A percentile compares a stretch with the other conserved stretches of the same genome.
phyloP scores from a whole-genome alignment of 192 early-diverging fungal species.

The Linnemannia exigua region DNA sequence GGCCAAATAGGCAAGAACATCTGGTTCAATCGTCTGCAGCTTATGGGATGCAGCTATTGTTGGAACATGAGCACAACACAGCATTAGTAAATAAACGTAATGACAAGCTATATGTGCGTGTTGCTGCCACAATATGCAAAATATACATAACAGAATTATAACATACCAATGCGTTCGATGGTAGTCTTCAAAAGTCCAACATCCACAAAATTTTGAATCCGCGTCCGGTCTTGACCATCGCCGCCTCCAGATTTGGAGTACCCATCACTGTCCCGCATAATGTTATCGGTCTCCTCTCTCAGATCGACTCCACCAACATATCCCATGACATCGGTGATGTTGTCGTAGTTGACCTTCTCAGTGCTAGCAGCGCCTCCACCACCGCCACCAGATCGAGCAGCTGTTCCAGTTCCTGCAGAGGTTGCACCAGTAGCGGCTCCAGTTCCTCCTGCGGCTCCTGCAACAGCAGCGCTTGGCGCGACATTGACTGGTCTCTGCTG shows the following conservation, averaged over 20 bases:
- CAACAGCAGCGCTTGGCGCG: constrained; percentile 4
- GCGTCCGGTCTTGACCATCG: constrained; percentile 43
- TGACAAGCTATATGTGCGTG: neutral
- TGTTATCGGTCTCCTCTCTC: constrained; percentile 73
- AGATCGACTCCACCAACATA: constrained; percentile 82
- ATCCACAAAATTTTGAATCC: constrained; percentile 66
- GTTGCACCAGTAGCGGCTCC: constrained; percentile 15
- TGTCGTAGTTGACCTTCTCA: constrained; percentile 65
- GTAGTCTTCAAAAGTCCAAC: constrained; percentile 38
- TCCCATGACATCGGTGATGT: constrained; percentile 82
- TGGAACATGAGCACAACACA: neutral
- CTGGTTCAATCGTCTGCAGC: constrained; percentile 66
- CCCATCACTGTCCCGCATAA: constrained; percentile 61
- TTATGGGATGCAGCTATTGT: constrained; percentile 48
- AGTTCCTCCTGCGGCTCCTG: constrained; percentile 17
- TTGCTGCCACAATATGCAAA: neutral
- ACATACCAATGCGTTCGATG: constrained; percentile 61
- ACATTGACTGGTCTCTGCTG: constrained; percentile 24
- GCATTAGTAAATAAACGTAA: too few relatives aligned
- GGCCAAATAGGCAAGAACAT: constrained; percentile 73
- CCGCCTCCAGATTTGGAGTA: constrained; percentile 17
- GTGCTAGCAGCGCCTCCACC: constrained; percentile 6
- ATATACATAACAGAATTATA: neutral
- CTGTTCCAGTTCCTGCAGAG: constrained; percentile 7
- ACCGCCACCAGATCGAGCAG: constrained; percentile 18